Evolutionary conservation across 2,329 filamentous ascomycete species (phyloP).

Genomic region (Aspergillus sp.): DNA sequence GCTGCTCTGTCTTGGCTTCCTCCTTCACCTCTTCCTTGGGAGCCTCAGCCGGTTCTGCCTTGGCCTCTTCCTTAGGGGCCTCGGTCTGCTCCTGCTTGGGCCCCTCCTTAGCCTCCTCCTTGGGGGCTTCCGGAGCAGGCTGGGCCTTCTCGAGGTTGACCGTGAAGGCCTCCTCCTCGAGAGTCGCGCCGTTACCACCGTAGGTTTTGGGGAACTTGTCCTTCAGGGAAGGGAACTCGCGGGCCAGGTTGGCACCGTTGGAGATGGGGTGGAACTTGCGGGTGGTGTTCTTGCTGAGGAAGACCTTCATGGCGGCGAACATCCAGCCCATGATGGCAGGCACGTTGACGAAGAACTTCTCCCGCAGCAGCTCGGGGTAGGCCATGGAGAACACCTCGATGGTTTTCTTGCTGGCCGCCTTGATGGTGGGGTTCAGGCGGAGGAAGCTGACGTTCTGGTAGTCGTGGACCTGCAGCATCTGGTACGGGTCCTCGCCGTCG

Average conservation of each 20-base stretch:
- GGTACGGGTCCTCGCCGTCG: conserved; percentile 72
- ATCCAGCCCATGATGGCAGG: conserved; percentile 89
- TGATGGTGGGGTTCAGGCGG: conserved; percentile 74
- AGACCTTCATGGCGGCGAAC: conserved; percentile 73
- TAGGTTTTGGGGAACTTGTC: conserved; percentile 72
- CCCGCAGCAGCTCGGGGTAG: conserved; percentile 84
- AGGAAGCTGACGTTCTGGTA: conserved; percentile 87
- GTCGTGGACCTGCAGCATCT: conserved; percentile 91
- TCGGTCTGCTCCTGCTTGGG: not conserved
- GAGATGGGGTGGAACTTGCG: conserved; percentile 79
- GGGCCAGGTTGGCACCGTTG: conserved; percentile 69
- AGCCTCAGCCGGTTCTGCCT: not conserved
- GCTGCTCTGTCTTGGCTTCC: conserved; percentile 15
- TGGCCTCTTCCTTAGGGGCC: conserved; percentile 20
- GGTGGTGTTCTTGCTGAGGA: conserved; percentile 71
- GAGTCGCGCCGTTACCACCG: conserved; percentile 68
- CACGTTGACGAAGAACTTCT: conserved; percentile 97
- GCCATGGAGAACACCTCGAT: conserved; percentile 78
- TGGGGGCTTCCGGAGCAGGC: conserved; percentile 13
- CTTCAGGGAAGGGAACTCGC: conserved; percentile 61
- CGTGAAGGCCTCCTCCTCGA: conserved; percentile 44
- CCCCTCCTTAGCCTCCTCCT: conserved; percentile 14
- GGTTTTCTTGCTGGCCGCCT: conserved; percentile 74
- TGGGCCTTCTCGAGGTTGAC: conserved; percentile 33
- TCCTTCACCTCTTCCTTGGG: not conserved